phyloP scores from a whole-genome alignment of 2,329 filamentous ascomycete genomes.

The Tolypocladium inflatum region DNA sequence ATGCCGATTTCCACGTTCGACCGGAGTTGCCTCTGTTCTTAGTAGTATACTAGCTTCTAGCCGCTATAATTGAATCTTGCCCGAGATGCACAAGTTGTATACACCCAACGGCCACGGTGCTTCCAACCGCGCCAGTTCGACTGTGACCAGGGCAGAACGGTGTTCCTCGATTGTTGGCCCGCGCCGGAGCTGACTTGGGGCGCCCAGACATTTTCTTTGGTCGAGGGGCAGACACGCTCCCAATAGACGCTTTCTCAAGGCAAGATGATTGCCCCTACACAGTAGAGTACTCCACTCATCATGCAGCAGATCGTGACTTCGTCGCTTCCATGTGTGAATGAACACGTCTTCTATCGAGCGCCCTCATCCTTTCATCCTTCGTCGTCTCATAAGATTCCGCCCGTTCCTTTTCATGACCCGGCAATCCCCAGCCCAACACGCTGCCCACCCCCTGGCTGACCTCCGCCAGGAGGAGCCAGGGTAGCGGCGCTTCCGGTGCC shows the following conservation, averaged over 20 bases:
- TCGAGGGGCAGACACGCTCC: background rate
- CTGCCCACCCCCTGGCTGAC: conserved; percentile 16
- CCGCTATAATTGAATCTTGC: too few species aligned
- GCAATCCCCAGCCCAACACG: conserved; percentile 46
- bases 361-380: background rate
- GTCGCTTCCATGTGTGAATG: background rate
- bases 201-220: background rate
- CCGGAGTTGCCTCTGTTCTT: too few species aligned
- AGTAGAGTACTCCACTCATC: background rate
- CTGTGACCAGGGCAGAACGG: too few species aligned
- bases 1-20: too few species aligned
- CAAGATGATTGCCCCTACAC: background rate
- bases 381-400: background rate
- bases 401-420: conserved; percentile 22
- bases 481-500: conserved; percentile 28
- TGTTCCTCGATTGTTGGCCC: too few species aligned
- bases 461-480: conserved; percentile 10
- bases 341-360: background rate
- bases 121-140: too few species aligned
- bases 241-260: background rate
- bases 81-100: too few species aligned
- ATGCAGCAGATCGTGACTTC: background rate
- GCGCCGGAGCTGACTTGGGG: too few species aligned
- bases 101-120: too few species aligned
- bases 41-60: too few species aligned